Evolutionary conservation across 495 filamentous ascomycete genomes (phyloP).

Genomic region (Xylaria castorea): DNA sequence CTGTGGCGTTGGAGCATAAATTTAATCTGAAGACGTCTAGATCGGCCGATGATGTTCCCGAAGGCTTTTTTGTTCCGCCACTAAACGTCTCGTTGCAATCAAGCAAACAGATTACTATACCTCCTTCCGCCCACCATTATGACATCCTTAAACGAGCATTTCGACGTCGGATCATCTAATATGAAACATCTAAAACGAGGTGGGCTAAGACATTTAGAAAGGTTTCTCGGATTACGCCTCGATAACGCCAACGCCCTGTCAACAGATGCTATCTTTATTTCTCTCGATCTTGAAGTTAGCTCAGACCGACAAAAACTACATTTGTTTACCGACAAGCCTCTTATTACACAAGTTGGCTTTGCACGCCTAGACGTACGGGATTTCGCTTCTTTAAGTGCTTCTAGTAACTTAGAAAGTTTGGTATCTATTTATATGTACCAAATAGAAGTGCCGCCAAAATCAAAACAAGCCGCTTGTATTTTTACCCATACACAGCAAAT

Average conservation of each 20-base stretch:
- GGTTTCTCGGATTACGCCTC: background rate
- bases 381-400: background rate
- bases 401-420: background rate
- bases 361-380: background rate
- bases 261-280: background rate
- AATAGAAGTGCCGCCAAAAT: background rate
- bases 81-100: background rate
- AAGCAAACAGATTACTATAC: background rate
- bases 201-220: background rate
- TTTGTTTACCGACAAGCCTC: background rate
- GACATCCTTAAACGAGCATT: background rate
- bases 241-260: background rate
- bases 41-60: too few species aligned
- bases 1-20: too few species aligned
- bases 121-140: background rate
- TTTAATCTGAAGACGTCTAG: too few species aligned
- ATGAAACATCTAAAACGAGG: background rate
- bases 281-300: background rate
- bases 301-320: background rate
- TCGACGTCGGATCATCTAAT: background rate
- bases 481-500: background rate
- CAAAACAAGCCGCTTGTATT: background rate
- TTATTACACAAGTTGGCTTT: background rate
- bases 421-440: slow-evolving; percentile 5
- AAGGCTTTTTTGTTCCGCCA: too few species aligned